Conservation (phyloP, 768 basidiomycete genomes). For the Rhizopogon roseolus region DNA sequence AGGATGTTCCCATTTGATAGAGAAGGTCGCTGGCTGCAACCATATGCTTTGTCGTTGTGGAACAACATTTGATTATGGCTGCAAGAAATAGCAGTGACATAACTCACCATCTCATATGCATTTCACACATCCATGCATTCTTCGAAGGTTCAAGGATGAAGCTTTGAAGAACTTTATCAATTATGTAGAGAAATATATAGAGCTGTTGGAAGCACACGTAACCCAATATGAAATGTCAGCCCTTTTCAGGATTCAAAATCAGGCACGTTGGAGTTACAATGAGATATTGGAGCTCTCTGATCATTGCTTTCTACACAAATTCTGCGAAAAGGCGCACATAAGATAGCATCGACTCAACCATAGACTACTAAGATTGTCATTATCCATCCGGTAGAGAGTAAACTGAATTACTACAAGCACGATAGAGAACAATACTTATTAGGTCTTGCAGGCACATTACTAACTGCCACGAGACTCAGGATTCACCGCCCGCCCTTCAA, state of each 20-base stretch:
- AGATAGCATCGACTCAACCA: no score
- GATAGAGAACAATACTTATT: no score
- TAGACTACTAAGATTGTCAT: no score
- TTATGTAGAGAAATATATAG: not conserved
- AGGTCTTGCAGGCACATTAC: no score
- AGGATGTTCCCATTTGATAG: not conserved
- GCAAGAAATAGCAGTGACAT: not conserved
- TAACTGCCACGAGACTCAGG: no score
- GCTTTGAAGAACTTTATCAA: not conserved
- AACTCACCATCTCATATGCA: not conserved
- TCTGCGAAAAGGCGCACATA: no score
- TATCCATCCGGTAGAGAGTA: no score
- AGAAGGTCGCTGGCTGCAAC: conserved; percentile 1
- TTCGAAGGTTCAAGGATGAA: not conserved
- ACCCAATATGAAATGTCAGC: not conserved
- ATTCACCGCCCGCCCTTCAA: not conserved
- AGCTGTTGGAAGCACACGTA: not conserved
- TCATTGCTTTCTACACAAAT: no score
- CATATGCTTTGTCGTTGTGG: conserved; percentile 1
- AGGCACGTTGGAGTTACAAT: no score
- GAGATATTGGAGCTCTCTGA: no score
- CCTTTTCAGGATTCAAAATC: not conserved
- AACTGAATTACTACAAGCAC: no score
- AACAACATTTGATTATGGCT: not conserved
- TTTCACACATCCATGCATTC: not conserved